A percentile compares a stretch with the other conserved stretches of the same genome.
These are phyloP conservation scores for Pichia membranifaciens DNA, from an alignment of 805 yeast genomes.

Conservation along the genomic window DNA sequence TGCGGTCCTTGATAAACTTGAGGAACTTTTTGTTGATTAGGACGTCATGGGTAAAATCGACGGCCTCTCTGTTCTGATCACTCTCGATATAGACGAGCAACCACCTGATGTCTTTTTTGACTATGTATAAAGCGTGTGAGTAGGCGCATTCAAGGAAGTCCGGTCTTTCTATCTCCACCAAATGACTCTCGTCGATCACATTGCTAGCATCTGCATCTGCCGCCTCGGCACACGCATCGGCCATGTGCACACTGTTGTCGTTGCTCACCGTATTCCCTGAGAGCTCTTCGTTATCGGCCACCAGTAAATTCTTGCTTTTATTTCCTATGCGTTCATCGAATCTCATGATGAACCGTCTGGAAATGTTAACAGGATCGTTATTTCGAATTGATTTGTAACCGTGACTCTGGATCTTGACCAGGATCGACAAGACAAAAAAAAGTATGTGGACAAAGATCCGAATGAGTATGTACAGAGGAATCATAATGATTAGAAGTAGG, in stretches of 20 bases:
- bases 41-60: slow-evolving; percentile 46
- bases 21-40: slow-evolving; percentile 47
- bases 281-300: not conserved
- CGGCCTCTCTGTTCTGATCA: slow-evolving; percentile 59
- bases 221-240: too few species aligned
- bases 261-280: not conserved
- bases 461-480: slow-evolving; percentile 24
- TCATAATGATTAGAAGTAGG: slow-evolving; percentile 14
- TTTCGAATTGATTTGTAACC: slow-evolving; percentile 19
- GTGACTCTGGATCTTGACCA: slow-evolving; percentile 19
- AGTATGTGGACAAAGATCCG: slow-evolving; percentile 18
- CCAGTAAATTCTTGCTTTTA: slow-evolving; percentile 1
- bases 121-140: slow-evolving; percentile 66
- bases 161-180: slow-evolving; percentile 26
- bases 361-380: slow-evolving; percentile 29
- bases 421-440: slow-evolving; percentile 21
- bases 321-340: slow-evolving; percentile 32
- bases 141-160: slow-evolving; percentile 69
- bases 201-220: too few species aligned
- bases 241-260: too few species aligned
- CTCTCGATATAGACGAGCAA: slow-evolving; percentile 69
- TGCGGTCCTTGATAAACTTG: slow-evolving; percentile 40
- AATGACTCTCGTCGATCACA: slow-evolving; percentile 10
- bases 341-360: slow-evolving; percentile 28
- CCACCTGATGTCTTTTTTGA: slow-evolving; percentile 67